Evolutionary conservation across 1,284 basidiomycete species (phyloP), one percentile per base, ranked within the genome.

Genomic region (Mycena sp.): DNA sequence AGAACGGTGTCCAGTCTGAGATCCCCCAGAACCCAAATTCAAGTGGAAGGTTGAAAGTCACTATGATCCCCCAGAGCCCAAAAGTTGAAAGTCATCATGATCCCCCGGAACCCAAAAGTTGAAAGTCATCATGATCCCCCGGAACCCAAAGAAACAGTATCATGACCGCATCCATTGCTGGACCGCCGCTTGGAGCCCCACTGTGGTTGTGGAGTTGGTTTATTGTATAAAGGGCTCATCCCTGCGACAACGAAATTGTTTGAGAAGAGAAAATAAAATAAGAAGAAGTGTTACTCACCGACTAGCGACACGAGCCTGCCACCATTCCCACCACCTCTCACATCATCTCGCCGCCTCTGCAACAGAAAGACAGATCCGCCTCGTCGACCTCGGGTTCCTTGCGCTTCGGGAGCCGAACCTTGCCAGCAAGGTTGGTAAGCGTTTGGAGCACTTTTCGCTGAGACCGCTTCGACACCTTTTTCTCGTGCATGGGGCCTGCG

Each of bases 341-440:
- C 11, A 58, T 3, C 49, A 52, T 46, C 50, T 52, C 50, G 0
- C 32, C 50, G 6, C 50, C 50, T 3, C 43, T 9, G 23, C 50
- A 59, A 25, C 49, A 37, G 19, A 53, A 52, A 4, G 32, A 28
- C 35, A 45, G 32, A n/a, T 56, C 54, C 23, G 54, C 54, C 9
- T 44, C 12, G 6, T 43, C 52, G 2, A n/a, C 52, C 41, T 37
- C 32, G 21, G 23, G 32, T 16, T 30, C 41, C 21, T 48, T 38
- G 16, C 44, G 43, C 41, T 56, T 56, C 5, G 53, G 28, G 19
- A 32, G 40, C 7, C 44, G 29, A 9, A 37, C 32, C 32, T 17
- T 45, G 14, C 12, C 44, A 3, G 43, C 44, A 11, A 46, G n/a
- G n/a, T 58, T 58, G 14, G 46, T 58, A 7, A 58, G 25, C 12